These are phyloP conservation scores for Prosopis cineraria DNA, from an alignment of 306 rosid genomes.

Conservation along the genomic window DNA sequence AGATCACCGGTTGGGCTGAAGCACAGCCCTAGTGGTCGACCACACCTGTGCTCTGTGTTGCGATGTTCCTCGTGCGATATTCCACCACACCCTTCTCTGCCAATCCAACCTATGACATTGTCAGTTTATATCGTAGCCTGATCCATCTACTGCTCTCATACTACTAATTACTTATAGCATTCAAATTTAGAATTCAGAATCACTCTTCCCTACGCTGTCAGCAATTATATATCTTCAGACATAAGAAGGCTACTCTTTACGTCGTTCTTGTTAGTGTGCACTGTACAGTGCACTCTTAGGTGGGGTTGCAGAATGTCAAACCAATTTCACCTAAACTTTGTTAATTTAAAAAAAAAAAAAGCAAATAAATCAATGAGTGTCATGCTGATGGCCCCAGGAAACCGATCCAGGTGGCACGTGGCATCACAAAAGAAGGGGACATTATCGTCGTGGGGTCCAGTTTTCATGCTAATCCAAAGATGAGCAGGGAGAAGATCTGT, in stretches of 20 bases:
- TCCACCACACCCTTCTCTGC: conserved; percentile 66
- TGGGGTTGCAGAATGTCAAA: neutral
- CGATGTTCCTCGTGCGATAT: conserved; percentile 37
- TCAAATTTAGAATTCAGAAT: neutral
- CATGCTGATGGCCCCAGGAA: neutral
- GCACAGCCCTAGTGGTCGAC: conserved; percentile 74
- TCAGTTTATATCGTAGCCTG: neutral
- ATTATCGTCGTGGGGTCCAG: neutral
- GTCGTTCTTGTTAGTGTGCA: no score
- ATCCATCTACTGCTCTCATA: neutral
- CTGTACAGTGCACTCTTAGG: neutral
- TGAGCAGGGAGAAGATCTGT: no score
- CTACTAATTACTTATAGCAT: neutral
- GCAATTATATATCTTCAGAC: no score
- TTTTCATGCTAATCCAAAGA: no score
- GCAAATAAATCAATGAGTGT: no score
- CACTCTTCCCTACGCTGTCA: neutral
- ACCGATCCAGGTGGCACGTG: neutral
- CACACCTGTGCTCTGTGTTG: conserved; percentile 62
- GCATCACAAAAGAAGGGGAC: neutral
- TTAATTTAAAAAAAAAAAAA: neutral
- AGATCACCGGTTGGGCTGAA: conserved; percentile 52
- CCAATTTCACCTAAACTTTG: neutral
- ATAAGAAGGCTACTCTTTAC: no score
- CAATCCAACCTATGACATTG: conserved; percentile 10